Conservation (phyloP, 23 red algal species). For the Rhodosorus marinus region DNA sequence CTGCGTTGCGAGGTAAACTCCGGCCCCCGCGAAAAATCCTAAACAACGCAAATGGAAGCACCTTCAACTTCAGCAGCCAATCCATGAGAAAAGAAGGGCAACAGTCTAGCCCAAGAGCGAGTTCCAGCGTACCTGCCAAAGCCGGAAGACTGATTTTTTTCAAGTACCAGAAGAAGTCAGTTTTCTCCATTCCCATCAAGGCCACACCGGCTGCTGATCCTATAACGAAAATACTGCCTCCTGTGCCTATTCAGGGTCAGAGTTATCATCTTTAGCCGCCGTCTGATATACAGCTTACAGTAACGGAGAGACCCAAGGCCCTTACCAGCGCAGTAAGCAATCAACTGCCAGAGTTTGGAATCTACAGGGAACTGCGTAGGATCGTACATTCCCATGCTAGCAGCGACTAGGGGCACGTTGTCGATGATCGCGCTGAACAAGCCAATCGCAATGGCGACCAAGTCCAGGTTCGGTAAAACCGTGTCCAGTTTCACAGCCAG, state of each 20-base stretch:
- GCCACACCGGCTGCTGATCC: constrained; percentile 93
- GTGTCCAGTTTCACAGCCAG: constrained; percentile 49
- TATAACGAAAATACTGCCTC: constrained; percentile 50
- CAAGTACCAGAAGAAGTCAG: constrained; percentile 86
- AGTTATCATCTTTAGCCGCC: too few species aligned
- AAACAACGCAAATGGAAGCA: too few species aligned
- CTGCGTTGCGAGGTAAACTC: too few species aligned
- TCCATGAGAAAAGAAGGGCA: too few species aligned
- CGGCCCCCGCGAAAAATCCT: too few species aligned
- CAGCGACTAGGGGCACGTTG: constrained; percentile 95
- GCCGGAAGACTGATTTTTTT: constrained; percentile 53
- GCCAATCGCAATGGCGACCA: constrained; percentile 73
- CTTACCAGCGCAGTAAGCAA: constrained; percentile 86
- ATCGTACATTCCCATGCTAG: constrained; percentile 96
- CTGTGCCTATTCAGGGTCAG: too few species aligned
- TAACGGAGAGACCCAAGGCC: constrained; percentile 26
- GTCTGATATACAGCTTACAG: too few species aligned
- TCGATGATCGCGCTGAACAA: constrained; percentile 69
- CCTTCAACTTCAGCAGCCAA: too few species aligned
- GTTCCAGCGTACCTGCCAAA: too few species aligned
- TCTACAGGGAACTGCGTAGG: constrained; percentile 55
- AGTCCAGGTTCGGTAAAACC: constrained; percentile 24
- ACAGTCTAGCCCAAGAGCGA: too few species aligned
- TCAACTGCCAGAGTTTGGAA: constrained; percentile 66
- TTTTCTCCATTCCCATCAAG: constrained; percentile 93